Base-by-base conservation (phyloP, 225 moss, liverwort and hornwort genomes). In the Physcomitrium patens region DNA sequence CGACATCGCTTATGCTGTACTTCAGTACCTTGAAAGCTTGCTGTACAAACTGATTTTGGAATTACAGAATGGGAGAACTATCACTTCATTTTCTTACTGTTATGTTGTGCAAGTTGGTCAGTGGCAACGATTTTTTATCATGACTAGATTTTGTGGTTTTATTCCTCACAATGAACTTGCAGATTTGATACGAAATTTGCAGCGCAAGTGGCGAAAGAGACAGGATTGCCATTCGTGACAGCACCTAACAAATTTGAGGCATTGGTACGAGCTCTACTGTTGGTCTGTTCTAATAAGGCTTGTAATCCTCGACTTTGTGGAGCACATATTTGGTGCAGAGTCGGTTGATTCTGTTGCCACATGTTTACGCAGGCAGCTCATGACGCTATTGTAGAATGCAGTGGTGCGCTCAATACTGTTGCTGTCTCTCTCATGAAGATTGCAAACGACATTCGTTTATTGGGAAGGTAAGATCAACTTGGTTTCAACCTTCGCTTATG, bases 241-340 rank as follows among this genome's bases (percentile, higher is more conserved):
- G 97, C 97, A 42, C 92, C 88, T 13, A 97, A 97, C 83, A 97
- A 94, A 81, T 94, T 97, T 75, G 97, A 97, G 83, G 97, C 94
- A 75, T 80, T 97, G 94, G 93, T 91, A 86, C 11, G 67, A 20
- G 43, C n/a, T 23, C 54, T 61, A 54, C 52, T 63, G 44, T 43
- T 57, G 11, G n/a, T 53, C 8, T 59, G 50, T 73, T 60, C 67
- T 28, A 20, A 53, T 17, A 6, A 20, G 47, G 22, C 28, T 15
- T 31, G 76, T 9, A 11, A 28, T 27, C 31, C 54, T 51, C 10
- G 31, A 24, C 9, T 72, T 63, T 44, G 37, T 73, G 19, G 17
- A 52, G 23, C 20, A 66, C 31, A 16, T 60, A 41, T 46, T 23
- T 15, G 53, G 17, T 61, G 3, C 18, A 73, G 45, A 60, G 47